Base-by-base conservation (phyloP, 2,329 filamentous ascomycete species). In the Cladophialophora exuberans region DNA sequence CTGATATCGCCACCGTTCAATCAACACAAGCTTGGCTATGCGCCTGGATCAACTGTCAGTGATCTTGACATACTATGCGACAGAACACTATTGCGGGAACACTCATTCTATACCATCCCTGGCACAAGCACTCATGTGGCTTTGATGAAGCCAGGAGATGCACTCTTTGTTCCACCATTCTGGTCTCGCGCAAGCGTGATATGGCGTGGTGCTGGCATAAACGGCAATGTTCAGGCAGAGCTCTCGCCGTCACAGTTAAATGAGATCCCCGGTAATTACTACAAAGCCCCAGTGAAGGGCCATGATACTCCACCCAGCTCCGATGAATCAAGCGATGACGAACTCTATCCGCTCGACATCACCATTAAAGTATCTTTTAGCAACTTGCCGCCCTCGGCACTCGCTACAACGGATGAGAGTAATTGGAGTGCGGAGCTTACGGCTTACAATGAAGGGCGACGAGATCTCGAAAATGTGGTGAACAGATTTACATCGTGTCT, bases 321-420 rank as follows among this genome's bases (percentile, higher is more conserved):
- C 22, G 39, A 41, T 28, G 46, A 33, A 7, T 15, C 22, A 28
- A 18, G 3, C 35, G 33, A 26, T 35, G 17, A 4, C 1, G 20
- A 41, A 20, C 22, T 30, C 25, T 18, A 28, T 13, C 36, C 36
- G 26, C 69, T 83, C 56, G 90, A 88, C 62, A 77, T 95, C 3
- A 89, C 89, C 1, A 85, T 96, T 15, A 96, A 96, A 67, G 82
- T 93, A 18, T 96, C 96, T 74, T 96, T 95, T 73, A 83, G 84
- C 31, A 87, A 85, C 59, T 75, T 94, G 6, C 38, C 50, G 11
- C 75, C 83, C 2, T 74, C 69, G 3, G 83, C 81, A 1, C 94
- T 94, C 67, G 84, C 89, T 1, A 69, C 79, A 1, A 90, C 90
- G 1, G 81, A 85, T 61, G 90, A 96, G 67, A 86, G 95, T 0